Base-by-base conservation (phyloP, 352 stramenopile genomes). In the Globisporangium takayamanum region DNA sequence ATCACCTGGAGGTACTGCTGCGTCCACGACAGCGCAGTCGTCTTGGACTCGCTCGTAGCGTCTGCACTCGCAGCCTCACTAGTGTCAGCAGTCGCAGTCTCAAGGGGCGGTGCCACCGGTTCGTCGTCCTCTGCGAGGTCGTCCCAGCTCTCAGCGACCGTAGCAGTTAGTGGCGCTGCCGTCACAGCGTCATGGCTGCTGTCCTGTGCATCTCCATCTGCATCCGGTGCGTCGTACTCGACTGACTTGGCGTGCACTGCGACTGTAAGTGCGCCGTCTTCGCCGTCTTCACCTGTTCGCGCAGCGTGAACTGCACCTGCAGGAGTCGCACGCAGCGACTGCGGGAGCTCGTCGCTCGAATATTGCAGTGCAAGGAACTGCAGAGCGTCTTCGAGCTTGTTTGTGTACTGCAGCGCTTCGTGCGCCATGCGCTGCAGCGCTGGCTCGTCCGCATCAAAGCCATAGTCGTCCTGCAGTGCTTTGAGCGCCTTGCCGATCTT, bases 1-100 rank as follows among this genome's bases (percentile, higher is more conserved):
- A 89, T 79, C 45, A 76, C 70, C 60, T 78, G 57, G 51, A 93
- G 53, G 63, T 93, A 93, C 50, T 77, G 73, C 64, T 89, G 76
- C 18, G 83, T 93, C 83, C 83, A 93, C 36, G 79, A 80, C 53
- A 86, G 67, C 46, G 78, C 79, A n/a, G 60, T 18, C 28, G 30
- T 61, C 22, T 68, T 44, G 16, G 48, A 51, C 6, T 67, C 59
- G 16, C 73, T 51, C 0, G 30, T 72, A 15, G 60, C 39, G 25
- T 65, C 59, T 6, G 30, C 25, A 22, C 26, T 45, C 55, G 53
- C 20, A 0, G 22, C 22, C 2, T 45, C 44, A 45, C 39, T 45
- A 14, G 39, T 45, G 39, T 45, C n/a, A 46, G 4, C 14, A 26
- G 46, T 16, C 16, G 28, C 51, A 11, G 57, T 46, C 2, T 28